Base-by-base conservation (phyloP, 148 eudicot genomes). In the Hydrangea macrophylla region DNA sequence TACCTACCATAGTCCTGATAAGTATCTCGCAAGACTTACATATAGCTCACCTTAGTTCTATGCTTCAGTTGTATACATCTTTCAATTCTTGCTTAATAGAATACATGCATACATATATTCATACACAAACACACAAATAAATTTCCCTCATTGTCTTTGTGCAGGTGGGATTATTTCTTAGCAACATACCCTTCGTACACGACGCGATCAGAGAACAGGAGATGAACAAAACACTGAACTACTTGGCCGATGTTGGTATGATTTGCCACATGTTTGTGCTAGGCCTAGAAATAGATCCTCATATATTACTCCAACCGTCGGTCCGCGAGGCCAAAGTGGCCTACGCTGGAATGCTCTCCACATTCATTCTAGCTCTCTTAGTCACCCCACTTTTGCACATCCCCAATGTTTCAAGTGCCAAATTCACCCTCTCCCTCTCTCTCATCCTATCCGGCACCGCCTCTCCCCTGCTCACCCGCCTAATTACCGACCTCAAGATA, bases 401-500 rank as follows among this genome's bases (percentile, higher is more conserved):
- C 4, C 74, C 81, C 6, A n/a, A 42, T 6, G 36, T 32, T 1
- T 7, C 76, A 0, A 76, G 56, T 10, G 27, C 54, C 10, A 66
- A 71, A 39, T 90, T 86, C 68, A 74, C 70, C 50, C 44, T 90
- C 13, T 78, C 85, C 51, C 80, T 93, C 60, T 78, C 98, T 0
- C 56, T 83, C 5, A 55, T 88, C 6, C 62, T 93, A 9, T 80
- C 90, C 0, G 88, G 96, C 68, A 90, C 98, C 0, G 90, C 89
- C 20, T 85, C 92, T 20, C 95, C 96, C 9, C 69, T 93, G 25
- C 69, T 93, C 0, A 81, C 95, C 0, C 81, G 98, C 9, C 78
- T 93, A 6, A 81, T 93, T 11, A 93, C 92, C 10, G 96, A 93
- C 63, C 80, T 90, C 62, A 93, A 93, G 71, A 90, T 93, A 5